phyloP scores from a whole-genome alignment of 306 rosid species.

The Cicer pinnatifidum region DNA sequence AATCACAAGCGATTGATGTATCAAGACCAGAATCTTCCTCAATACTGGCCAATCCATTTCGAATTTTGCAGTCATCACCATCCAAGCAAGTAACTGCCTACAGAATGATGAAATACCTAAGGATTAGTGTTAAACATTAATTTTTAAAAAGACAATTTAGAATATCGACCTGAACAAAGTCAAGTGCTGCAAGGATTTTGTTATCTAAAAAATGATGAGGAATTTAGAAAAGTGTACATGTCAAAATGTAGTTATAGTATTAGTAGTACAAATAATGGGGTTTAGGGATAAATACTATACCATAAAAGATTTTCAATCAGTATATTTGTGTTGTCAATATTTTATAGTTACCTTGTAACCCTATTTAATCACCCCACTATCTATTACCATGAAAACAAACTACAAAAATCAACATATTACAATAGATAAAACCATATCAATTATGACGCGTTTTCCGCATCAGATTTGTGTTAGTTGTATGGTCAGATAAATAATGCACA shows the following conservation, averaged over 20 bases:
- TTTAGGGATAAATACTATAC: slow-evolving; percentile 13
- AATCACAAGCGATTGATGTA: slow-evolving; percentile 98
- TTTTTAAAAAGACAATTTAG: slow-evolving; percentile 30
- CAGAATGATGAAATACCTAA: slow-evolving; percentile 53
- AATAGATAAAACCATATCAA: slow-evolving; percentile 25
- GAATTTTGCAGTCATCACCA: slow-evolving; percentile 88
- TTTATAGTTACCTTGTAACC: slow-evolving; percentile 27
- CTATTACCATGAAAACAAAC: slow-evolving; percentile 23
- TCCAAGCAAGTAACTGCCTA: slow-evolving; percentile 99
- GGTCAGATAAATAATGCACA: slow-evolving; percentile 1
- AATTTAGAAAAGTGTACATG: slow-evolving; percentile 35
- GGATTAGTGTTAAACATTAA: slow-evolving; percentile 45
- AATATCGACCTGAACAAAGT: slow-evolving; percentile 27
- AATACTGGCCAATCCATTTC: slow-evolving; percentile 59
- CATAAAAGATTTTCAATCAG: not conserved
- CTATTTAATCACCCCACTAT: slow-evolving; percentile 14
- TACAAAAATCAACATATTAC: not conserved
- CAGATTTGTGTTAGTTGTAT: slow-evolving; percentile 20
- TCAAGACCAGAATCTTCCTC: slow-evolving; percentile 80
- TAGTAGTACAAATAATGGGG: not conserved
- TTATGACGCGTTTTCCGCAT: slow-evolving; percentile 7
- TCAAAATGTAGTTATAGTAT: not conserved
- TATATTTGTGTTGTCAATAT: slow-evolving; percentile 21
- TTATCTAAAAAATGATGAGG: slow-evolving; percentile 13
- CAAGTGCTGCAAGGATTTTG: slow-evolving; percentile 34